Conservation (phyloP, 768 basidiomycete genomes). For the Phaffia tasmanica region DNA sequence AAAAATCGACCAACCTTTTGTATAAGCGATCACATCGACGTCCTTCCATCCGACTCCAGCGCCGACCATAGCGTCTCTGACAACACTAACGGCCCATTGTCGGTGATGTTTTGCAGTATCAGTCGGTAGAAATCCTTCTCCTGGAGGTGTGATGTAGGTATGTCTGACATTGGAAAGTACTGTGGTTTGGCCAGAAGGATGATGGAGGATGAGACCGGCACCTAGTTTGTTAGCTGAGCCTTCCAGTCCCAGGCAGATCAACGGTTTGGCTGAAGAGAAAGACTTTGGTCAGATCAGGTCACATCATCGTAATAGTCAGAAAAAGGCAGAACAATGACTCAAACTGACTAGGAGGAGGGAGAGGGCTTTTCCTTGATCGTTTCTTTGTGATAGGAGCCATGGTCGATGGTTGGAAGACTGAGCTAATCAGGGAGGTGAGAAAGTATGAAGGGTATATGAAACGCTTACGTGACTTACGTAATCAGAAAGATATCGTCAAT, state of each 20-base stretch:
- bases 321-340: no score
- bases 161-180: constrained; percentile 90
- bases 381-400: no score
- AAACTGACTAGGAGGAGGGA: no score
- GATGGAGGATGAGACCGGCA: constrained; percentile 79
- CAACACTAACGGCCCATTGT: constrained; percentile 75
- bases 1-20: constrained; percentile 60
- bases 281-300: no score
- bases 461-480: no score
- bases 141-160: constrained; percentile 97
- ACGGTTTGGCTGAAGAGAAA: constrained; percentile 30
- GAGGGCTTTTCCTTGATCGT: no score
- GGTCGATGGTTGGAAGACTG: no score
- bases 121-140: constrained; percentile 90
- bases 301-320: no score
- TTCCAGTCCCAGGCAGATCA: constrained; percentile 85
- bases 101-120: constrained; percentile 95
- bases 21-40: constrained; percentile 90
- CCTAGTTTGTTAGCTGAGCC: constrained; percentile 98
- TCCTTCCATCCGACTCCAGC: constrained; percentile 62
- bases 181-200: constrained; percentile 34
- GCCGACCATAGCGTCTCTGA: constrained; percentile 59
- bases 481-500: no score
- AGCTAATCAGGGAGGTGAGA: no score
- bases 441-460: no score